Base-by-base conservation (phyloP, 2,329 filamentous ascomycete genomes). In the Epichloe coenophiala region DNA sequence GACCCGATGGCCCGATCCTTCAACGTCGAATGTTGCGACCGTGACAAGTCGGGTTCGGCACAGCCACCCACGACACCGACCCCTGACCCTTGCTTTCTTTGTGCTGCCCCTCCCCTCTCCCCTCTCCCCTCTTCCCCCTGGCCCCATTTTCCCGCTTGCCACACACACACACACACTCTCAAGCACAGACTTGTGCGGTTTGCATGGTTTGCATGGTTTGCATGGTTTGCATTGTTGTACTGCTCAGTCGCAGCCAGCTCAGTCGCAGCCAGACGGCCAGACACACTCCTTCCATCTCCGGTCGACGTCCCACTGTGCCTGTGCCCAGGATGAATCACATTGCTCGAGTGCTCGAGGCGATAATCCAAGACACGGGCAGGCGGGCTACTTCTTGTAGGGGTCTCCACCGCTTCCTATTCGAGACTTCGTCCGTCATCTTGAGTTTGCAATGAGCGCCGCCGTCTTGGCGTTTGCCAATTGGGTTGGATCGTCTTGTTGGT, bases 401-500 rank as follows among this genome's bases (percentile, higher is more conserved):
- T 21, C 48, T 41, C 48, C 48, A 40, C 41, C 35, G n/a, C 35
- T 47, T 45, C 33, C 50, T 44, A 23, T 48, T 48, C 40, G 40
- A 48, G 39, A 37, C 17, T 11, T 23, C n/a, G 36, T 40, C 27
- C 21, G 35, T 43, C 19, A 42, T 35, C 47, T 37, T 39, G 19
- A 45, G 15, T 49, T 8, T 39, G 17, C 36, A 47, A 31, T 31
- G 15, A 23, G 41, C 23, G 41, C 13, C 23, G 23, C 23, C 41
- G 23, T 43, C 12, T 27, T 27, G 42, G 15, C 17, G 21, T 45
- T 39, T 19, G 27, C 37, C 11, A 27, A 36, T 3, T 15, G n/a
- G 19, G 23, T n/a, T 42, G 41, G 21, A 11, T 38, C 5, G 15
- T 27, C 35, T 21, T 21, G 19, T 45, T 38, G 17, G 47, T 15